These are phyloP conservation scores for Colletotrichum cordylinicola DNA, from an alignment of 2,329 filamentous ascomycete species.

Conservation along the genomic window DNA sequence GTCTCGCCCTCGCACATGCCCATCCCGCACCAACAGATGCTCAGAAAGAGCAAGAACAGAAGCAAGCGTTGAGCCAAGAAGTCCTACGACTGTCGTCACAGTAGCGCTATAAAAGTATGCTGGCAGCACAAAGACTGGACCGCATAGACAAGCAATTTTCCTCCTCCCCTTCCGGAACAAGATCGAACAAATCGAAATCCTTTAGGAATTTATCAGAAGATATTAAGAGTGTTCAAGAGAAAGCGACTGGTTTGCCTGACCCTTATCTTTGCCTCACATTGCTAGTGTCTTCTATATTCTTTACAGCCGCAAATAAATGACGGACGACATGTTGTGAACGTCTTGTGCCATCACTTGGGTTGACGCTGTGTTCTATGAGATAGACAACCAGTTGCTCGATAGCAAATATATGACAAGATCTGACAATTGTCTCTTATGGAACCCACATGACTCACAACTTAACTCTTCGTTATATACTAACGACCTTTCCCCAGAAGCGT, in stretches of 20 bases:
- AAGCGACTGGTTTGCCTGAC: no score
- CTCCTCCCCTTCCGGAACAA: no score
- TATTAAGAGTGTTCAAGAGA: no score
- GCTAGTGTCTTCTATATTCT: neutral
- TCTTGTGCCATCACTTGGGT: no score
- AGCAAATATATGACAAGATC: no score
- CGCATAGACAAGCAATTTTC: no score
- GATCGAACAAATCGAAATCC: neutral
- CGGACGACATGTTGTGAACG: rapidly evolving
- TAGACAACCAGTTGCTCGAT: neutral
- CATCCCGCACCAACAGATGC: neutral
- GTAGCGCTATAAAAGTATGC: neutral
- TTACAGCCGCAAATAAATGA: neutral
- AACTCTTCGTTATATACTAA: neutral
- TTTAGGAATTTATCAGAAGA: neutral
- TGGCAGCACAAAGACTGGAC: neutral
- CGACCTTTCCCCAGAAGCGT: no score
- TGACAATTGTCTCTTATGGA: neutral
- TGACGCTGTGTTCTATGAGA: neutral
- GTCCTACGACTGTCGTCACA: neutral
- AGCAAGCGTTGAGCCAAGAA: neutral
- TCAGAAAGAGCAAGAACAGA: neutral
- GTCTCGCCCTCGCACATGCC: rapidly evolving
- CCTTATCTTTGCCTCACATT: no score
- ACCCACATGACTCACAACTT: neutral